phyloP scores from a whole-genome alignment of 2,329 filamentous ascomycete genomes.

The Dactylonectria estremocensis region DNA sequence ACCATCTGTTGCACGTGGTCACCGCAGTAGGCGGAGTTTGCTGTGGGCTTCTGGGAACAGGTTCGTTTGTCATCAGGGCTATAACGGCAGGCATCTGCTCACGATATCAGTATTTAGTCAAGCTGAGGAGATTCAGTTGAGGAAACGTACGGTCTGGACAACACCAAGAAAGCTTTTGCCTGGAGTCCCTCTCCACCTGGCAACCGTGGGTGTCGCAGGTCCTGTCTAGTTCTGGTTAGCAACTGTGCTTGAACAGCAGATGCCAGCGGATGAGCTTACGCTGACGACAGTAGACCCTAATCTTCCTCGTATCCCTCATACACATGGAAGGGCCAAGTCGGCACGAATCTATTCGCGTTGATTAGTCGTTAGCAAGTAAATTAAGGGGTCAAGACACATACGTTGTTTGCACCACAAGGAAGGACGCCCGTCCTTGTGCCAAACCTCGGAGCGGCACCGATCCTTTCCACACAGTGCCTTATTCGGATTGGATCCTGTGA shows the following conservation, averaged over 20 bases:
- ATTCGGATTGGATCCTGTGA: neutral
- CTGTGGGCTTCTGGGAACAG: slow-evolving; percentile 3
- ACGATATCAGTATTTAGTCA: neutral
- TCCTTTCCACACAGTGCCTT: neutral
- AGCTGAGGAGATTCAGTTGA: no score
- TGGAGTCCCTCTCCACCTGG: neutral
- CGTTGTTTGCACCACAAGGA: slow-evolving; percentile 16
- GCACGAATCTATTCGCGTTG: slow-evolving; percentile 10
- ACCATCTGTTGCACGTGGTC: slow-evolving; percentile 5
- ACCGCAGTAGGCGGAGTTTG: slow-evolving; percentile 10
- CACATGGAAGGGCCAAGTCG: neutral
- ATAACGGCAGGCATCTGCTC: slow-evolving; percentile 11
- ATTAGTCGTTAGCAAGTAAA: neutral
- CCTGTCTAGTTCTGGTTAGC: slow-evolving; percentile 8
- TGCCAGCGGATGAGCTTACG: neutral
- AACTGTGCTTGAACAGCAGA: neutral
- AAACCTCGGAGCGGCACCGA: neutral
- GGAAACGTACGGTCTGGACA: slow-evolving; percentile 11
- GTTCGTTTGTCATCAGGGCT: neutral
- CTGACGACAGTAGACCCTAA: neutral
- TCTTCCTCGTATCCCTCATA: neutral
- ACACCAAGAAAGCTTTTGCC: slow-evolving; percentile 9
- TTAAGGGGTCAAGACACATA: neutral
- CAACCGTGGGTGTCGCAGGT: slow-evolving; percentile 6
- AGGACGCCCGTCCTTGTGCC: neutral